These are phyloP conservation scores for Suhomyces xylopsoci DNA, from an alignment of 805 yeast genomes.

Conservation along the genomic window DNA sequence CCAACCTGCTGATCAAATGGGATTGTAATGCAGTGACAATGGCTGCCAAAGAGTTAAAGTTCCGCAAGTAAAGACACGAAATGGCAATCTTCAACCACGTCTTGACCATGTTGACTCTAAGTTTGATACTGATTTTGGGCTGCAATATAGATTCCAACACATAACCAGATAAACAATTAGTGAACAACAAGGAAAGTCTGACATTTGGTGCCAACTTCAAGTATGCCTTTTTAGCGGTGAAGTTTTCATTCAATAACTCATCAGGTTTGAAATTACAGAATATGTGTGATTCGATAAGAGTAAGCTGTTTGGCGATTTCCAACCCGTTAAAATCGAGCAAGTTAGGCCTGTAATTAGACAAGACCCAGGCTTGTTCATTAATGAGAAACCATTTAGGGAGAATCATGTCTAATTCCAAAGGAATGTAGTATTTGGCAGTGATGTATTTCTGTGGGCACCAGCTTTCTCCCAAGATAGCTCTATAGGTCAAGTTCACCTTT, in stretches of 20 bases:
- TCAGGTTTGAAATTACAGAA: slow-evolving; percentile 62
- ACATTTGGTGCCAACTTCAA: slow-evolving; percentile 62
- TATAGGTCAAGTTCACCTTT: slow-evolving; percentile 48
- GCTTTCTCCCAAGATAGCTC: slow-evolving; percentile 48
- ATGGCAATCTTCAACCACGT: slow-evolving; percentile 74
- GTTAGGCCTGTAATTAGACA: slow-evolving; percentile 50
- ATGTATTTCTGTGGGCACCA: slow-evolving; percentile 40
- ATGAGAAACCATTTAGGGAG: slow-evolving; percentile 48
- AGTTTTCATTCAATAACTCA: slow-evolving; percentile 65
- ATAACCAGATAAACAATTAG: slow-evolving; percentile 69
- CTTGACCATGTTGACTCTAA: slow-evolving; percentile 53
- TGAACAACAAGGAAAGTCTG: slow-evolving; percentile 58
- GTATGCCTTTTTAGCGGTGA: slow-evolving; percentile 56
- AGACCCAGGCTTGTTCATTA: slow-evolving; percentile 57
- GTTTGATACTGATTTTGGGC: slow-evolving; percentile 46
- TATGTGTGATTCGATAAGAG: slow-evolving; percentile 65
- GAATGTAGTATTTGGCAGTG: slow-evolving; percentile 27
- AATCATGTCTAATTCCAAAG: slow-evolving; percentile 32
- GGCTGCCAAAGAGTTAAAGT: slow-evolving; percentile 76
- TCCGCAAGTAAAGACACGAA: slow-evolving; percentile 68
- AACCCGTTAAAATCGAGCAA: slow-evolving; percentile 61
- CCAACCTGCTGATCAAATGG: slow-evolving; percentile 62
- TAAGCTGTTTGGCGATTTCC: slow-evolving; percentile 74
- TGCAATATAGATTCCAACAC: slow-evolving; percentile 67
- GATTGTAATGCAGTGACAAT: slow-evolving; percentile 75